Evolutionary conservation across 495 filamentous ascomycete species (phyloP).

Genomic region (Penicillium atrosanguineum): DNA sequence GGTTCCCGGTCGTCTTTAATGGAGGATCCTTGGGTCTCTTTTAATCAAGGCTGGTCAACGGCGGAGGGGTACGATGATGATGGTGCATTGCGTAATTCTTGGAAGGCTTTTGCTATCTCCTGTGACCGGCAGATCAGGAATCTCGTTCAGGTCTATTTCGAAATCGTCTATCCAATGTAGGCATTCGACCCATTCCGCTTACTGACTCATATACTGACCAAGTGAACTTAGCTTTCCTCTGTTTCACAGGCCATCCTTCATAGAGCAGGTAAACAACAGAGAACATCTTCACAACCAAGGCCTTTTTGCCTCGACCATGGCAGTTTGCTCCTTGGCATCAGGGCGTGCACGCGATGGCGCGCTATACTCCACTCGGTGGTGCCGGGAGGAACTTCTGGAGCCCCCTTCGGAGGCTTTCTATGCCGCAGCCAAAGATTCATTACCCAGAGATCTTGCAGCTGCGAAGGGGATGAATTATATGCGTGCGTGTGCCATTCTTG

Average conservation of each 20-base stretch:
- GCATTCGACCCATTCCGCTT: background rate
- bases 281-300: slow-evolving; percentile 40
- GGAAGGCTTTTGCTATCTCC: slow-evolving; percentile 31
- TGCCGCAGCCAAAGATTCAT: slow-evolving; percentile 39
- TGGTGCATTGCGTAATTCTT: slow-evolving; percentile 26
- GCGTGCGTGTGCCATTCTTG: slow-evolving; percentile 44
- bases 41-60: slow-evolving; percentile 19
- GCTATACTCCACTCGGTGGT: slow-evolving; percentile 28
- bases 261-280: slow-evolving; percentile 30
- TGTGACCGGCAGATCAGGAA: slow-evolving; percentile 28
- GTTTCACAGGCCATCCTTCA: slow-evolving; percentile 45
- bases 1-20: slow-evolving; percentile 14
- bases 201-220: slow-evolving; percentile 1
- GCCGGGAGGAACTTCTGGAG: slow-evolving; percentile 25
- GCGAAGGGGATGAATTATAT: slow-evolving; percentile 43
- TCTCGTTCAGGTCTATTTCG: slow-evolving; percentile 43
- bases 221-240: slow-evolving; percentile 39
- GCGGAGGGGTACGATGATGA: slow-evolving; percentile 27
- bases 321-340: slow-evolving; percentile 46
- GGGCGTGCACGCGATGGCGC: slow-evolving; percentile 48
- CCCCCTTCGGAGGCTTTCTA: slow-evolving; percentile 46
- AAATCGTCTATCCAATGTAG: slow-evolving; percentile 41
- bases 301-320: slow-evolving; percentile 50
- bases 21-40: slow-evolving; percentile 25
- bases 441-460: slow-evolving; percentile 36